Conservation (phyloP, 169 alveolate genomes). For the Eimeria sp. region DNA sequence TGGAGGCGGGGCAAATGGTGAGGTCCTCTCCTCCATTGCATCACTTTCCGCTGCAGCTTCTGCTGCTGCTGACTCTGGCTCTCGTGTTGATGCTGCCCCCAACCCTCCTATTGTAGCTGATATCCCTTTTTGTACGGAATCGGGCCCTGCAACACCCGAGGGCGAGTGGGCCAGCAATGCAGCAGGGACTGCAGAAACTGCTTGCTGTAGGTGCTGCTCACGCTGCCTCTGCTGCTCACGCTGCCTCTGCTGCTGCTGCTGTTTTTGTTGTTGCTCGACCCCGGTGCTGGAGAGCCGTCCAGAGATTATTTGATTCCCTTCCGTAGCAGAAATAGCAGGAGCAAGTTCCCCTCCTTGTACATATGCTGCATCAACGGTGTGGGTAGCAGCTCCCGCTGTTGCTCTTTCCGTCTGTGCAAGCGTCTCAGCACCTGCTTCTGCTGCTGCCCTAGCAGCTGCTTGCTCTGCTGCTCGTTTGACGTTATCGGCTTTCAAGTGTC, state of each 20-base stretch:
- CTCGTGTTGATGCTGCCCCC: too few relatives aligned
- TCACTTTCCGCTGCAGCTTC: not conserved
- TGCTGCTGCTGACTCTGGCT: conserved; percentile 6
- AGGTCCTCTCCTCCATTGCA: too few relatives aligned
- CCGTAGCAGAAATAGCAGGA: not conserved
- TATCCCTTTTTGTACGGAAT: not conserved
- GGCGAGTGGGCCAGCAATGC: not conserved
- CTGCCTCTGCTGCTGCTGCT: too few relatives aligned
- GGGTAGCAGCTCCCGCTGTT: not conserved
- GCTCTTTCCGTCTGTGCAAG: not conserved
- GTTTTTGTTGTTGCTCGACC: too few relatives aligned
- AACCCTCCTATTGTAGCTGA: not conserved
- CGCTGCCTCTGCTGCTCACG: too few relatives aligned
- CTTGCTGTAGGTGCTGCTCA: too few relatives aligned
- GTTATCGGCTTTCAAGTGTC: too few relatives aligned
- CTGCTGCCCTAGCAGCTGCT: not conserved
- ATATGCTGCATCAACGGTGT: not conserved
- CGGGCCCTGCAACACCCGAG: not conserved
- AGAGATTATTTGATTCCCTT: not conserved
- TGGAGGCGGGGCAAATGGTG: too few relatives aligned
- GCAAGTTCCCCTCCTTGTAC: too few relatives aligned
- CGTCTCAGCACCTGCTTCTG: too few relatives aligned
- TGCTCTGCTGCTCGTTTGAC: not conserved
- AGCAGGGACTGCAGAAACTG: too few relatives aligned
- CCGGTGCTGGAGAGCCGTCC: too few relatives aligned